A percentile compares a stretch with the other conserved stretches of the same genome.
phyloP scores from a whole-genome alignment of 352 stramenopile species.

The Nothophytophthora sp. region DNA sequence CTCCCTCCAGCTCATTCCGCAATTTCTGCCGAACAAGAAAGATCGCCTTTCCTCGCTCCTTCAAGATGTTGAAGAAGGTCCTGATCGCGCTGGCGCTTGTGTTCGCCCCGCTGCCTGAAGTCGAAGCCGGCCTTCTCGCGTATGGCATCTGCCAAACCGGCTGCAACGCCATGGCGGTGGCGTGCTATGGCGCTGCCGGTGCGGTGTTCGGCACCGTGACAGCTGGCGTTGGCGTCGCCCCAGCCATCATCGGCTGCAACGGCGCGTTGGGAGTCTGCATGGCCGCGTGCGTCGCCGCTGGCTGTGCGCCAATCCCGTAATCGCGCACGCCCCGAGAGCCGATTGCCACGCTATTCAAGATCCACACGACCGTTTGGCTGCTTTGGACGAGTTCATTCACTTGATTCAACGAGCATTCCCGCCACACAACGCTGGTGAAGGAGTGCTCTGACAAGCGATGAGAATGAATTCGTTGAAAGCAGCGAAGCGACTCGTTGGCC shows the following conservation, averaged over 20 bases:
- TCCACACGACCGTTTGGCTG: too few species aligned
- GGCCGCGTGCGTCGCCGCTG: constrained; percentile 31
- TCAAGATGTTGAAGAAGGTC: constrained; percentile 11
- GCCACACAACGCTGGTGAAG: too few species aligned
- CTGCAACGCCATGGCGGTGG: constrained; percentile 36
- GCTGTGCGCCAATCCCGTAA: constrained; percentile 24
- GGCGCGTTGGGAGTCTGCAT: constrained; percentile 35
- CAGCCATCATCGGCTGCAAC: constrained; percentile 29
- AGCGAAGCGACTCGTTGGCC: too few species aligned
- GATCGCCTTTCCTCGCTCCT: background rate
- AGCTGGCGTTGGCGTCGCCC: constrained; percentile 8
- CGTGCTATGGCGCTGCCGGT: constrained; percentile 37
- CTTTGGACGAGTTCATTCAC: too few species aligned
- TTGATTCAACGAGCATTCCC: too few species aligned
- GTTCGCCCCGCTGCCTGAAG: background rate
- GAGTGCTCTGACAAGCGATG: too few species aligned
- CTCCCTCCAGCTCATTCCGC: background rate
- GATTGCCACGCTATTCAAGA: too few species aligned
- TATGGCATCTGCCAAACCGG: constrained; percentile 43
- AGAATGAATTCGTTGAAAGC: too few species aligned
- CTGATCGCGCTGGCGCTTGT: constrained; percentile 1
- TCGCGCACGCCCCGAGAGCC: too few species aligned
- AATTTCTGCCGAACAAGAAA: background rate
- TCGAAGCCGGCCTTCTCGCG: constrained; percentile 14
- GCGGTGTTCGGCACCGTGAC: constrained; percentile 40